phyloP scores from a whole-genome alignment of 2,329 filamentous ascomycete species.

The Aspergillus aculeatinus region DNA sequence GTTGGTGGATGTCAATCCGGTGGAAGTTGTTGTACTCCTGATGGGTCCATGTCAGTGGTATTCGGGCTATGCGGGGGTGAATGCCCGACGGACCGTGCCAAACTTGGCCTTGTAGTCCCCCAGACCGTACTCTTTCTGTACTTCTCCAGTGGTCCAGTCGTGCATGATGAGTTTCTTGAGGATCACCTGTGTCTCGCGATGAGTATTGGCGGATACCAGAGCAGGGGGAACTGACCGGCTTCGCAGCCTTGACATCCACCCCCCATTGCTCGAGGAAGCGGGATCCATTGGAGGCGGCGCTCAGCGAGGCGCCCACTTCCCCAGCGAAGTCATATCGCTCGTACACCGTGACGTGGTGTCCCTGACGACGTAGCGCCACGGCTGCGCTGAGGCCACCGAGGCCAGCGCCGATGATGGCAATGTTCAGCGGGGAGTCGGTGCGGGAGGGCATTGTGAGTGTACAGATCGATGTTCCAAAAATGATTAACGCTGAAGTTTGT shows the following conservation, averaged over 20 bases:
- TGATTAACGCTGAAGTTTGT: too few relatives aligned
- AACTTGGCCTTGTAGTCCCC: slow-evolving; percentile 29
- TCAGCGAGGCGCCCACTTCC: slow-evolving; percentile 25
- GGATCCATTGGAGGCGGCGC: slow-evolving; percentile 23
- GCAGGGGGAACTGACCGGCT: slow-evolving; percentile 9
- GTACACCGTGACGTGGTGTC: slow-evolving; percentile 24
- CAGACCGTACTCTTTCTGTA: slow-evolving; percentile 26
- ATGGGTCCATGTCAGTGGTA: neutral
- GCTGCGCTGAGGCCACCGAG: slow-evolving; percentile 24
- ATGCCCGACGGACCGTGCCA: slow-evolving; percentile 16
- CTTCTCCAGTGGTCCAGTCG: slow-evolving; percentile 28
- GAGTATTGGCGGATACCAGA: too few relatives aligned
- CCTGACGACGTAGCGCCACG: slow-evolving; percentile 21
- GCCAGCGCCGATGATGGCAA: slow-evolving; percentile 29
- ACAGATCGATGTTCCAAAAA: neutral
- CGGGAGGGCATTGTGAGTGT: slow-evolving; percentile 20
- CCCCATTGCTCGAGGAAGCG: slow-evolving; percentile 25
- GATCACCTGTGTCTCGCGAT: slow-evolving; percentile 15
- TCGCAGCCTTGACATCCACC: slow-evolving; percentile 21
- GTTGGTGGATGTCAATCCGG: slow-evolving; percentile 28
- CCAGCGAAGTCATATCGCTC: slow-evolving; percentile 26
- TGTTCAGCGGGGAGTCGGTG: slow-evolving; percentile 23
- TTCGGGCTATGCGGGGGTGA: neutral
- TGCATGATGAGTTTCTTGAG: slow-evolving; percentile 33
- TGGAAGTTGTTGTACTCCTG: slow-evolving; percentile 31